Evolutionary conservation across 192 early-diverging fungal species (phyloP).

Genomic region (Linnemannia zychae): DNA sequence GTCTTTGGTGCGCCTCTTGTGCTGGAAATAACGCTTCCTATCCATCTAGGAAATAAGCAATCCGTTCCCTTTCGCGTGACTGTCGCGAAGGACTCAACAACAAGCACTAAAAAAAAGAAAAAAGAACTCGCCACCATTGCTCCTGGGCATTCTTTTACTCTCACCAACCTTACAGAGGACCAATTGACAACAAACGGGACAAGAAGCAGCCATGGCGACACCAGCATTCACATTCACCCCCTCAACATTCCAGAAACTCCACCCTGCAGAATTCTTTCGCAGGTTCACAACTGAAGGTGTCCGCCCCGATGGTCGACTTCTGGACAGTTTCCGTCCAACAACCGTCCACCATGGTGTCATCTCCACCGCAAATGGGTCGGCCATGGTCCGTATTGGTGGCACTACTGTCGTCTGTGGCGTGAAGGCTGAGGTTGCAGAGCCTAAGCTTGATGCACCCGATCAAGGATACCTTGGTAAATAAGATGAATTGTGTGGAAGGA

Average conservation of each 20-base stretch:
- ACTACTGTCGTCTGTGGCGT: constrained; percentile 94
- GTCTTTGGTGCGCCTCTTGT: no score
- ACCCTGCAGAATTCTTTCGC: constrained; percentile 89
- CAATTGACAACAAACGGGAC: constrained; percentile 2
- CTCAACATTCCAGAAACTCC: constrained; percentile 88
- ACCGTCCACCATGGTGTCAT: constrained; percentile 76
- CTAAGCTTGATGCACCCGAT: constrained; percentile 73
- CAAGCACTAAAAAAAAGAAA: constrained; percentile 10
- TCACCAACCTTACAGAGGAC: neutral
- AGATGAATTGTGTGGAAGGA: neutral
- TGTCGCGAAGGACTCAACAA: neutral
- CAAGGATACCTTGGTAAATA: constrained; percentile 83
- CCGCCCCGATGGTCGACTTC: constrained; percentile 86
- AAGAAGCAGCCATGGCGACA: constrained; percentile 4
- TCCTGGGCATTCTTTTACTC: no score
- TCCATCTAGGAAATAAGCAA: no score
- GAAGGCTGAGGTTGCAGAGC: constrained; percentile 93
- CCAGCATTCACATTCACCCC: constrained; percentile 58
- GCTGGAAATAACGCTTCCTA: no score
- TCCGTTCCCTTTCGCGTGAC: no score
- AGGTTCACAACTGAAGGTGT: constrained; percentile 85
- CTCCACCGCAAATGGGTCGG: constrained; percentile 86
- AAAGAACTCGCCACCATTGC: neutral
- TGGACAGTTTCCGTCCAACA: constrained; percentile 76
- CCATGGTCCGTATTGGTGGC: constrained; percentile 88